Evolutionary conservation across 768 basidiomycete species (phyloP), one percentile per base, ranked within the genome.

Genomic region (Xerocomus brunneocitrinus): DNA sequence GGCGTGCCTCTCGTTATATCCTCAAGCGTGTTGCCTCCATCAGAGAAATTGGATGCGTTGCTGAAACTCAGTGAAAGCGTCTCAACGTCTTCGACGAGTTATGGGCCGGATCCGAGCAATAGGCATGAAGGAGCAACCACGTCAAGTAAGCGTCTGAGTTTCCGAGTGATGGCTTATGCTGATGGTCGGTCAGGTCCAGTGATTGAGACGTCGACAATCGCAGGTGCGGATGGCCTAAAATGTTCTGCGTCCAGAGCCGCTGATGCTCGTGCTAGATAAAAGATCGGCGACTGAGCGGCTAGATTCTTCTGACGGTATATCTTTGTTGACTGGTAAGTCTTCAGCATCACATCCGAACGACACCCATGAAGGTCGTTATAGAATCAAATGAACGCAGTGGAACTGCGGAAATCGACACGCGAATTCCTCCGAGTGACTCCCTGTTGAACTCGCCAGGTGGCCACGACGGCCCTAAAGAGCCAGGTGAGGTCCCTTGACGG

Each of bases 401-500:
- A 50, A 40, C 35, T 16, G 40, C 46, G 19, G 50, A 44, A 22
- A 47, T 30, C 8, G 55, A 52, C 14, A 34, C 31, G 19, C 55
- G 8, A 32, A 41, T 24, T 22, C 40, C 51, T 31, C 36, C 47
- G 3, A 50, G 45, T 8, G 64, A 57, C n/a, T 43, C 53, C 9
- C 40, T 45, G 28, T 13, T 55, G 49, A 49, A 47, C 38, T 30
- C 54, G 46, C 39, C 53, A n/a, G 63, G 39, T 44, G 52, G 50
- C 16, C 54, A 56, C 8, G 39, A 57, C 39, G 52, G 51, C 16
- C 54, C 55, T 8, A 43, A 57, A 36, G 62, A 55, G 50, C 51
- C 50, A 34, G 61, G 46, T 42, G 52, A 58, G 60, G 57, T 43
- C 55, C 73, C 74, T 62, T 77, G 75, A 77, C 75, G 74, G 71